phyloP scores from a whole-genome alignment of 164 flowering plant species.

The Chimonanthus praecox region DNA sequence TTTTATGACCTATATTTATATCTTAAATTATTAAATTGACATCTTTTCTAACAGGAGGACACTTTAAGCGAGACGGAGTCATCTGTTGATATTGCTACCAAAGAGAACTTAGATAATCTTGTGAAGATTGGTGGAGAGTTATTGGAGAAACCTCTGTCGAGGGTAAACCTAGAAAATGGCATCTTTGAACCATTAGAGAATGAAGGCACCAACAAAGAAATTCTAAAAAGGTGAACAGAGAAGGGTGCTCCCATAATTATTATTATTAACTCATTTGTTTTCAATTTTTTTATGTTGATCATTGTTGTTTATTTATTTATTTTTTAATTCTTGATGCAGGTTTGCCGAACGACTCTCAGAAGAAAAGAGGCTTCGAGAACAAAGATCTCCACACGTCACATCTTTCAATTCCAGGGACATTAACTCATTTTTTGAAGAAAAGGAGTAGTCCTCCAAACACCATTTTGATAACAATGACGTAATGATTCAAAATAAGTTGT shows the following conservation, averaged over 20 bases:
- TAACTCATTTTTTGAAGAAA: too few relatives aligned
- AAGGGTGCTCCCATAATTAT: background rate
- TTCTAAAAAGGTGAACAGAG: constrained; percentile 13
- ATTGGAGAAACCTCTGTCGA: constrained; percentile 14
- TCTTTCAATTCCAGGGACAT: background rate
- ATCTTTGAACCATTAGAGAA: constrained; percentile 7
- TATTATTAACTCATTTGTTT: background rate
- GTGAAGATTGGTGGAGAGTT: constrained; percentile 17
- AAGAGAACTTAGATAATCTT: constrained; percentile 16
- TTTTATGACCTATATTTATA: too few relatives aligned
- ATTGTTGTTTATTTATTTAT: background rate
- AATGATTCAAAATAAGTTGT: too few relatives aligned
- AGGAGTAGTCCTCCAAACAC: too few relatives aligned
- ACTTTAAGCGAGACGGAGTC: constrained; percentile 6
- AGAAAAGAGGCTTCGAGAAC: constrained; percentile 6
- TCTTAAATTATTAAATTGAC: too few relatives aligned
- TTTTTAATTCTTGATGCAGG: background rate
- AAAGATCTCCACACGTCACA: constrained; percentile 1
- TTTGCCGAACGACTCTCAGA: constrained; percentile 5
- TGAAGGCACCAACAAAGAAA: constrained; percentile 21
- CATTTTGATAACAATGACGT: too few relatives aligned
- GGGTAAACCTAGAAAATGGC: constrained; percentile 23
- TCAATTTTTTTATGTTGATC: background rate
- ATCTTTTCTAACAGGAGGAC: constrained; percentile 10
- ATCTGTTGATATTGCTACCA: constrained; percentile 13